Evolutionary conservation across 2,329 filamentous ascomycete genomes (phyloP).

Genomic region (Pseudogymnoascus sp.): DNA sequence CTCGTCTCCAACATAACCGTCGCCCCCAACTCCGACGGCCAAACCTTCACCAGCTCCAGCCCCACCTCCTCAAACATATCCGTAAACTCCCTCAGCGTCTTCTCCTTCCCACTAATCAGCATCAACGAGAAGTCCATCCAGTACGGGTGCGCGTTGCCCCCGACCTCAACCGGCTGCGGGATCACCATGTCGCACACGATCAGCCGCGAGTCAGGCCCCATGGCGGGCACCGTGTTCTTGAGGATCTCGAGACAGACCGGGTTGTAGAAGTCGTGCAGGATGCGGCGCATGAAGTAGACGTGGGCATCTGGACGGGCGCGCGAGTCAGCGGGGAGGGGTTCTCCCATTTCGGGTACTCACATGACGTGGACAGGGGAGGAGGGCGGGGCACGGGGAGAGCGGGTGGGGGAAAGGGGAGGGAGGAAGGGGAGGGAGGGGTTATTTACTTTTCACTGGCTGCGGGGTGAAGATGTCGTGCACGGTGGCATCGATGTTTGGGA

Average conservation of each 20-base stretch:
- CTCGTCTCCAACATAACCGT: conserved; percentile 28
- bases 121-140: conserved; percentile 29
- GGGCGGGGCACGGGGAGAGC: conserved; percentile 22
- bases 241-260: conserved; percentile 25
- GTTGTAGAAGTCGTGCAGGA: conserved; percentile 30
- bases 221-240: conserved; percentile 18
- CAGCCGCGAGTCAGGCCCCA: conserved; percentile 26
- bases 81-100: conserved; percentile 25
- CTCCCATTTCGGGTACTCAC: neutral
- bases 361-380: conserved; percentile 20
- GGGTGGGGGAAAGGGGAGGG: too few relatives aligned
- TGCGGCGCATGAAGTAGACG: conserved; percentile 25
- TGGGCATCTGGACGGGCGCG: conserved; percentile 16
- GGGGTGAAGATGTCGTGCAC: conserved; percentile 27
- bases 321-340: neutral
- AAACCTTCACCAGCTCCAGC: conserved; percentile 28
- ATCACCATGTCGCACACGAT: conserved; percentile 31
- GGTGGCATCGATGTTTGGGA: conserved; percentile 21
- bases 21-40: conserved; percentile 24
- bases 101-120: conserved; percentile 28
- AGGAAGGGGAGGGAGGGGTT: conserved; percentile 7
- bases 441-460: conserved; percentile 24
- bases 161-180: conserved; percentile 25
- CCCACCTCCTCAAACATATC: conserved; percentile 27
- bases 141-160: conserved; percentile 23